Base-by-base conservation (phyloP, 2,329 filamentous ascomycete species). In the Sclerotinia glacialis region DNA sequence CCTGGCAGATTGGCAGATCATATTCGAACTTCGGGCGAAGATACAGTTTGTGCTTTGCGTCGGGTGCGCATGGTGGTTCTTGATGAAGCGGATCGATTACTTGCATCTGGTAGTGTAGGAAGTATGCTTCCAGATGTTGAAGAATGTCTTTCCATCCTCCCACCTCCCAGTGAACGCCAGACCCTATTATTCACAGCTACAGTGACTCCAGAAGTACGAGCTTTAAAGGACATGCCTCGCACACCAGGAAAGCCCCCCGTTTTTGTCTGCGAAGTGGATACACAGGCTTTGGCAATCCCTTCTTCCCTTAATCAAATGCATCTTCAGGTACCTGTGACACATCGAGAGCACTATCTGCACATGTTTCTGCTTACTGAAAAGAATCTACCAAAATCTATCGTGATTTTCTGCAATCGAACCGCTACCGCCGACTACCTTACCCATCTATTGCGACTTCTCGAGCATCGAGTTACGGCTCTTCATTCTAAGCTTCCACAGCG, bases 171-270 rank as follows among this genome's bases (percentile, higher is more conserved):
- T 1, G 83, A 92, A 74, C 86, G 95, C n/a, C 93, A 99, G 78
- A 99, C 94, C 0, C 86, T 96, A 21, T 85, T 99, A 3, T 99
- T 99, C 80, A 99, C 95, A 11, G 95, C 95, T 21, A 99, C 95
- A 1, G 88, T 99, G 53, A 98, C 95, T 0, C 88, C 92, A 3
- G 94, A 98, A 80, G 93, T 99, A 5, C 87, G 92, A 60, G 91
- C 92, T 2, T 80, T 98, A 67, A 95, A 96, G 78, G 85, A 90
- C 67, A 86, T 91, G 80, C 89, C 92, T 11, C 82, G 86, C 49
- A 83, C 87, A 53, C 83, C 86, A 1, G 87, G 86, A 63, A 89
- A 91, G 69, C 87, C 86, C 62, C 89, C 92, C 1, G 88, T 96
- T 47, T 97, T 94, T 78, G 86, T 98, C 55, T 96, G 92, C 74